These are phyloP conservation scores for Neobulgaria alba DNA, from an alignment of 2,329 filamentous ascomycete genomes.

Conservation along the genomic window DNA sequence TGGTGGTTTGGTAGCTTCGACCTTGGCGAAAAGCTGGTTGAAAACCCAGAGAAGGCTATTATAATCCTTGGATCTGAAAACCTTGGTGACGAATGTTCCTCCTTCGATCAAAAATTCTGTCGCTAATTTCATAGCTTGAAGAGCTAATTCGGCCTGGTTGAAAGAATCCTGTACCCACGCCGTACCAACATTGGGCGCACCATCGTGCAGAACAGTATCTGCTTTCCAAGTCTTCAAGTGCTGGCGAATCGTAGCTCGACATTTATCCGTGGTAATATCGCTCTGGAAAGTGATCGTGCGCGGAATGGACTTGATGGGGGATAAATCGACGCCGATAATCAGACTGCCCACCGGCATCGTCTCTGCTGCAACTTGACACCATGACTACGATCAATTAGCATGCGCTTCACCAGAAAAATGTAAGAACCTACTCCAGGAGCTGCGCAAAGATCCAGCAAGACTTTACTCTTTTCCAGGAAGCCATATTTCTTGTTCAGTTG, in stretches of 20 bases:
- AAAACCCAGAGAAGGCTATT: slow-evolving; percentile 95
- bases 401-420: neutral
- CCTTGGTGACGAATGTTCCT: slow-evolving; percentile 93
- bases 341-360: slow-evolving; percentile 85
- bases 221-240: slow-evolving; percentile 96
- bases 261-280: slow-evolving; percentile 97
- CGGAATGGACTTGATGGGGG: slow-evolving; percentile 92
- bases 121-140: slow-evolving; percentile 86
- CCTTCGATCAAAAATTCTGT: slow-evolving; percentile 87
- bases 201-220: slow-evolving; percentile 91
- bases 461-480: slow-evolving; percentile 94
- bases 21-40: slow-evolving; percentile 90
- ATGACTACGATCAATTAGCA: slow-evolving; percentile 50
- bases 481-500: slow-evolving; percentile 99
- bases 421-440: slow-evolving; percentile 72
- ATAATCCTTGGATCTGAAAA: slow-evolving; percentile 96
- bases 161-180: slow-evolving; percentile 98
- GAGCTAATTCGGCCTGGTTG: slow-evolving; percentile 85
- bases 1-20: slow-evolving; percentile 95
- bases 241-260: slow-evolving; percentile 76
- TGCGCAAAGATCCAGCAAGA: slow-evolving; percentile 93
- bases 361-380: slow-evolving; percentile 94
- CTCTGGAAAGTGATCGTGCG: slow-evolving; percentile 92
- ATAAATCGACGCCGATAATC: slow-evolving; percentile 88
- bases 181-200: slow-evolving; percentile 94